Evolutionary conservation across 2,329 filamentous ascomycete species (phyloP).

Genomic region (Paramyrothecium roridum): DNA sequence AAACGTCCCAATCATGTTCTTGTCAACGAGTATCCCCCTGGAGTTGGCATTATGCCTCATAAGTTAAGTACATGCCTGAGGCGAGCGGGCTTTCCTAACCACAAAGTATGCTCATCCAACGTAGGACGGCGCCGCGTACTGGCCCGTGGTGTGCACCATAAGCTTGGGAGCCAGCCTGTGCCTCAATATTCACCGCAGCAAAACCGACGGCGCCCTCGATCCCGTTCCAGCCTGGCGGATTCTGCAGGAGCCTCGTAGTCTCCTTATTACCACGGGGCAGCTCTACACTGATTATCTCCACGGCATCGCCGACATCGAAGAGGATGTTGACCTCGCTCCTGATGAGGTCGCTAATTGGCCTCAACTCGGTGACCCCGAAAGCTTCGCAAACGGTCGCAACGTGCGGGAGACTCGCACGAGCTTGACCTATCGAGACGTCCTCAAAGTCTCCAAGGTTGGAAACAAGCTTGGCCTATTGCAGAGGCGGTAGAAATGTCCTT

Average conservation of each 20-base stretch:
- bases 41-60: conserved; percentile 95
- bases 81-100: conserved; percentile 3
- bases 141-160: conserved; percentile 85
- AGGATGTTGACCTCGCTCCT: conserved; percentile 62
- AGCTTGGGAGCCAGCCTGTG: conserved; percentile 77
- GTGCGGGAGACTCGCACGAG: conserved; percentile 62
- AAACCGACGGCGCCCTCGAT: conserved; percentile 56
- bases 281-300: conserved; percentile 73
- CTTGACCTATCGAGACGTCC: conserved; percentile 81
- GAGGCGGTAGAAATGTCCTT: conserved; percentile 24
- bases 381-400: conserved; percentile 50
- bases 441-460: conserved; percentile 73
- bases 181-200: conserved; percentile 70
- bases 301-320: conserved; percentile 64
- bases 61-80: conserved; percentile 48
- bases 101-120: conserved; percentile 27
- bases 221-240: conserved; percentile 53
- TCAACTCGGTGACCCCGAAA: conserved; percentile 50
- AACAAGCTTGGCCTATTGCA: conserved; percentile 57
- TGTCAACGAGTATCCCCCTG: conserved; percentile 86
- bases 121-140: conserved; percentile 78
- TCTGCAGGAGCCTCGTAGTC: conserved; percentile 79
- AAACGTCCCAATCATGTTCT: conserved; percentile 81
- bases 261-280: conserved; percentile 67
- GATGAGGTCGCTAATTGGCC: conserved; percentile 70